Base-by-base conservation (phyloP, 1,284 basidiomycete species). In the Ganoderma lingzhi region DNA sequence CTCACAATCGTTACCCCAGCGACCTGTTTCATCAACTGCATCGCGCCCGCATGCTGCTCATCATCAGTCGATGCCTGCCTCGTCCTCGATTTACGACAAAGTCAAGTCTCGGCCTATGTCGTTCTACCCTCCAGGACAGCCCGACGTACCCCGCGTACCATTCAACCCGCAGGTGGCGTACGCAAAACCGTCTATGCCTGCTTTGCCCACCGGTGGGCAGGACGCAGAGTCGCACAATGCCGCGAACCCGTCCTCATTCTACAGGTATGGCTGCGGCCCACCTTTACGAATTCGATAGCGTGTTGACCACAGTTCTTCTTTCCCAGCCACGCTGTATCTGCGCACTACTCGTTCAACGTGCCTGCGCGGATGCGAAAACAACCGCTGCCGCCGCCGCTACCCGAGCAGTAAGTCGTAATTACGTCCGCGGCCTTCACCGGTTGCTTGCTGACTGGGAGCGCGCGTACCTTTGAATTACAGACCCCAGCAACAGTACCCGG, bases 161-260 rank as follows among this genome's bases (percentile, higher is more conserved):
- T 86, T 87, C 75, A 75, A 89, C 75, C 84, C 86, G 41, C 84
- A 82, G 19, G 75, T 85, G 63, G 87, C 88, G 8, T 89, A 90
- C 66, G 66, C 63, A n/a, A 71, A 70, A 66, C 76, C 71, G 35
- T 15, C 64, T 15, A 42, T 61, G n/a, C 66, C 71, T 51, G 60
- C 63, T 10, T 65, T 67, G 45, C 45, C 61, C 28, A 32, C 66
- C 3, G 63, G 59, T 4, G 65, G 60, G 39, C 71, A 71, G 30
- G 71, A 75, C 48, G 70, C 65, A 8, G 58, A 55, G 23, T 74
- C 71, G 23, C 74, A 70, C 55, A 69, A 70, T 55, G 69, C 67
- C n/a, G 65, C 76, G 1, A 76, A 81, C 69, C 79, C 86, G 2
- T 75, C 82, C 44, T 81, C 87, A 3, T 84, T 91, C 48, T 91